Percentiles rank a stretch among this genome's conserved stretches.
Conservation (phyloP, 352 stramenopile genomes). For the Phytophthora nicotianae region DNA sequence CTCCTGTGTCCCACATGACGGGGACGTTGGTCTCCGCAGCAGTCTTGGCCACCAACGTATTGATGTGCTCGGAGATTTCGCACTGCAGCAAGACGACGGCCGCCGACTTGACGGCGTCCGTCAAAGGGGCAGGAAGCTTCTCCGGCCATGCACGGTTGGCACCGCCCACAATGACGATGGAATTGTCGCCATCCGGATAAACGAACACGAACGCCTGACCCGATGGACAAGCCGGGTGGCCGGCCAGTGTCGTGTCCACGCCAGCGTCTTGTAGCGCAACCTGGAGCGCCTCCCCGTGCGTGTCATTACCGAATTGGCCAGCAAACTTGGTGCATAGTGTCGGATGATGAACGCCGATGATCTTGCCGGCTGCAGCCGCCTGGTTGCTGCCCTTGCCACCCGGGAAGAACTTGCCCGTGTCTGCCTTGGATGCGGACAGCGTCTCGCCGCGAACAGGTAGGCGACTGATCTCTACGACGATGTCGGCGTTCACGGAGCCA, state of each 20-base stretch:
- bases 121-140: constrained; percentile 37
- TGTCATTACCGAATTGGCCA: constrained; percentile 79
- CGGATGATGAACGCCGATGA: constrained; percentile 36
- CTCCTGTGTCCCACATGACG: constrained; percentile 82
- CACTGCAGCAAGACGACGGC: constrained; percentile 75
- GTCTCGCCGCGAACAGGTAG: constrained; percentile 75
- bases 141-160: constrained; percentile 72
- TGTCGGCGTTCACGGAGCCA: constrained; percentile 86
- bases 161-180: constrained; percentile 83
- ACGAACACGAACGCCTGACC: constrained; percentile 87
- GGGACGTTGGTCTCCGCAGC: constrained; percentile 52
- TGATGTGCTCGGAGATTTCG: constrained; percentile 69
- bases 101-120: constrained; percentile 53
- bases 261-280: constrained; percentile 33
- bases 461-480: constrained; percentile 75
- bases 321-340: constrained; percentile 51
- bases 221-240: constrained; percentile 52
- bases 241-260: constrained; percentile 50
- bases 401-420: constrained; percentile 70
- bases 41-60: constrained; percentile 53
- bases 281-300: constrained; percentile 55
- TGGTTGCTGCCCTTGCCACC: constrained; percentile 87
- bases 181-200: constrained; percentile 83
- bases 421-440: constrained; percentile 49
- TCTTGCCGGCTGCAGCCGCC: constrained; percentile 58